Evolutionary conservation across 441 rosid species (phyloP), one percentile per base, ranked within the genome.

Genomic region (Euphorbia neoarborescens): DNA sequence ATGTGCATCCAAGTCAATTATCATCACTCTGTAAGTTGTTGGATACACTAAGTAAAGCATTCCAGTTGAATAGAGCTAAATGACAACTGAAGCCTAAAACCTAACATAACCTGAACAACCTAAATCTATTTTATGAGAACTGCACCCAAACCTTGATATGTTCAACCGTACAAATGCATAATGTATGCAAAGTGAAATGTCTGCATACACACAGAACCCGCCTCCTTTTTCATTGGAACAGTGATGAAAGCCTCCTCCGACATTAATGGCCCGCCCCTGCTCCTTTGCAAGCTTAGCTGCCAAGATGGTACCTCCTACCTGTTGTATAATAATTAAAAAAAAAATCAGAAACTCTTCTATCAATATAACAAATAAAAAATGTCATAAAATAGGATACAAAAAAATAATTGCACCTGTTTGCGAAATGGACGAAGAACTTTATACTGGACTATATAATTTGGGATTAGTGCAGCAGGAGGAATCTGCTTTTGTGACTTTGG

Each of bases 231-330:
- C 87, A 5, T 89, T 82, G 68, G 84, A 86, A 79, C 99, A 94
- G 75, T 94, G 99, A 87, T 91, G 99, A 78, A 94, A 94, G 61
- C 99, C 99, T 71, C 96, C 97, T 62, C 99, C 99, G 7, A 94
- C 77, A 77, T 94, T 94, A 66, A 94, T 86, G 37, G 97, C 97
- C 97, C 99, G 91, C 75, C 96, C 95, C 72, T 78, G 89, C 75
- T 94, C 94, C 74, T 76, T 81, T 3, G 97, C 99, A 20, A 94
- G 90, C 77, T 90, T 94, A 48, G 89, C 97, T 10, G 97, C 97
- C 79, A 94, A 77, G 70, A 91, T 82, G 44, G 97, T 90, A 65
- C 99, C 97, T 74, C 99, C 97, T 30, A 87, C 97, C 98, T 94
- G 76, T 37, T 73, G 69, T 69, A 63, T 54, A 69, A 66, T 65